Percentiles rank a stretch among this genome's conserved stretches.
phyloP scores from a whole-genome alignment of 768 basidiomycete species.

The Mycena capillaripes region DNA sequence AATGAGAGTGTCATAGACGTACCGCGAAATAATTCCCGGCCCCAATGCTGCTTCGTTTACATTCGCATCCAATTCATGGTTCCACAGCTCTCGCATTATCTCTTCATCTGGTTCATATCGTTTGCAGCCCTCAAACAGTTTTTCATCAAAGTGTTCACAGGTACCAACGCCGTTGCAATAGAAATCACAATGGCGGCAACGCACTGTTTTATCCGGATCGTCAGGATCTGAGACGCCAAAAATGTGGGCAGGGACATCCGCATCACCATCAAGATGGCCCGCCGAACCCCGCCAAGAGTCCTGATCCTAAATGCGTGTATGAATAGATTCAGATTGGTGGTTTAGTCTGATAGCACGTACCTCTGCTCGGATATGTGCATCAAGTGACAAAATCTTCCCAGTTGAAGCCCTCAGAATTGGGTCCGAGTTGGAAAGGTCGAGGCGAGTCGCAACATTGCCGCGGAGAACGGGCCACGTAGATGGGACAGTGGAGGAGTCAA shows the following conservation, averaged over 20 bases:
- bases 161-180: conserved; percentile 15
- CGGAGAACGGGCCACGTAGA: conserved; percentile 1
- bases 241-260: neutral
- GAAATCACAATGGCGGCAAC: neutral
- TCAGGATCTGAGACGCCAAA: no score
- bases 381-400: neutral
- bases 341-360: neutral
- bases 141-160: conserved; percentile 16
- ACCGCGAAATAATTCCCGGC: neutral
- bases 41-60: conserved; percentile 7
- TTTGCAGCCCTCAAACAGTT: conserved; percentile 4
- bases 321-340: neutral
- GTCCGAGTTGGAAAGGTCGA: neutral
- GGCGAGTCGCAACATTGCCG: neutral
- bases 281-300: conserved; percentile 20
- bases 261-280: conserved; percentile 13
- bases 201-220: neutral
- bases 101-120: conserved; percentile 14
- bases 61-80: conserved; percentile 23
- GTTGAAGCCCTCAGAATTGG: neutral
- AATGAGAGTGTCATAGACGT: neutral
- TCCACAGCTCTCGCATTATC: conserved; percentile 8
- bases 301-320: conserved; percentile 4
- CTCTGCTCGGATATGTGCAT: conserved; percentile 5
- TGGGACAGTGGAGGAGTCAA: neutral